A percentile compares a stretch with the other conserved stretches of the same genome.
Evolutionary conservation across 75 land plant species (phyloP).

Genomic region (Cupressus sempervirens): DNA sequence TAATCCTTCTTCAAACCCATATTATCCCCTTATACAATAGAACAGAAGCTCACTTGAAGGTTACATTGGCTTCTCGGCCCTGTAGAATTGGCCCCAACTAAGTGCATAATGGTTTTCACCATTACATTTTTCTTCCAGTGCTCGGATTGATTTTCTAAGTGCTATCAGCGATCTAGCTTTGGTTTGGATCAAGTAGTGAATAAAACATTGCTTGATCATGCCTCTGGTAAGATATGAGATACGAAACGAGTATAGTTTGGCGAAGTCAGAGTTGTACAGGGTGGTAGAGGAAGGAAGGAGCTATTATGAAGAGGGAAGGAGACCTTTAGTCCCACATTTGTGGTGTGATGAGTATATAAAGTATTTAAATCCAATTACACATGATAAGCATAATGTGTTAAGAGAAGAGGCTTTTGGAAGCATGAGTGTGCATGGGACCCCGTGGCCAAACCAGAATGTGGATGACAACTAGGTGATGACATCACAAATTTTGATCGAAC

Average conservation of each 20-base stretch:
- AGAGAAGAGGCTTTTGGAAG: too few species aligned
- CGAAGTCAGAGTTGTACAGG: constrained; percentile 82
- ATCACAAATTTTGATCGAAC: too few species aligned
- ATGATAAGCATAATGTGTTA: too few species aligned
- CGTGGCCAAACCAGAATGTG: too few species aligned
- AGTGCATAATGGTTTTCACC: background rate
- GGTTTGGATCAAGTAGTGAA: background rate
- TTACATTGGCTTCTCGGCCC: background rate
- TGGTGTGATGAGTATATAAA: too few species aligned
- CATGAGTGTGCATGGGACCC: too few species aligned
- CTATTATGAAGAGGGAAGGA: too few species aligned
- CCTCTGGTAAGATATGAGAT: constrained; percentile 81
- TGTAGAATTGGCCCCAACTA: background rate
- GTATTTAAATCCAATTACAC: too few species aligned
- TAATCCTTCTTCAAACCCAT: background rate
- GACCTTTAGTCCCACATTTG: too few species aligned
- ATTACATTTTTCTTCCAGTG: background rate
- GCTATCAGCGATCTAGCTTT: background rate
- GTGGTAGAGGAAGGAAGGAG: constrained; percentile 75
- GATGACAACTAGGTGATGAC: too few species aligned
- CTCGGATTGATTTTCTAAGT: background rate
- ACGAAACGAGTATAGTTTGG: constrained; percentile 80
- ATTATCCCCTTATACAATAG: background rate
- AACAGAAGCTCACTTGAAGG: background rate
- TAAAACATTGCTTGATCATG: constrained; percentile 26